Evolutionary conservation across 306 rosid genomes (phyloP).

Genomic region (Herpetospermum pedunculosum): DNA sequence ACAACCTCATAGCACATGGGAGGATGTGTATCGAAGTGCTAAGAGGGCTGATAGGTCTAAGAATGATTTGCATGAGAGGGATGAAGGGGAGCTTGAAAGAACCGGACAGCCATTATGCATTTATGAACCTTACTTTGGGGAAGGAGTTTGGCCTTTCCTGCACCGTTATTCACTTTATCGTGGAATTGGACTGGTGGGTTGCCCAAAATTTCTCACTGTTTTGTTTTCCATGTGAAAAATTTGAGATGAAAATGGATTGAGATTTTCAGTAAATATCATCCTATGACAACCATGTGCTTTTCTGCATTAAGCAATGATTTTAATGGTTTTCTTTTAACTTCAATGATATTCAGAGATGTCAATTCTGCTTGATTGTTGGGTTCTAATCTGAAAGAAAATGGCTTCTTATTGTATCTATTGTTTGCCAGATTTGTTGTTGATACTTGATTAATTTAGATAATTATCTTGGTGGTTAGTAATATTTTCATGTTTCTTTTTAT

Average conservation of each 20-base stretch:
- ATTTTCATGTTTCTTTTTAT: neutral
- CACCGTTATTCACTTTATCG: constrained; percentile 71
- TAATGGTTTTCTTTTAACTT: neutral
- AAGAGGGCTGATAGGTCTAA: constrained; percentile 64
- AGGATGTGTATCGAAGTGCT: constrained; percentile 76
- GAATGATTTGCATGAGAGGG: constrained; percentile 93
- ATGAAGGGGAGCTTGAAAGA: constrained; percentile 88
- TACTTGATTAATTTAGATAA: constrained; percentile 3
- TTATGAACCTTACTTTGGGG: constrained; percentile 91
- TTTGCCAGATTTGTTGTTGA: neutral
- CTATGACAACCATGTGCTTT: neutral
- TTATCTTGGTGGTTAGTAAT: neutral
- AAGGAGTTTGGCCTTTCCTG: constrained; percentile 93
- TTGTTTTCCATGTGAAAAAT: neutral
- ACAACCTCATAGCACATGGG: constrained; percentile 87
- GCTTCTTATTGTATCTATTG: neutral
- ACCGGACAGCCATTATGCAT: constrained; percentile 87
- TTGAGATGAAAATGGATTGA: neutral
- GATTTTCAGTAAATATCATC: neutral
- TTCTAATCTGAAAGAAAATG: neutral
- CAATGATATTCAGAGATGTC: neutral
- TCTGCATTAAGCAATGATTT: neutral
- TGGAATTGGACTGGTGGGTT: constrained; percentile 85
- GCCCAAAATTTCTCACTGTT: neutral
- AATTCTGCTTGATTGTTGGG: neutral